Evolutionary conservation across 2,329 filamentous ascomycete genomes (phyloP), one percentile per base, ranked within the genome.

Genomic region (Pestalotiopsis sp.): DNA sequence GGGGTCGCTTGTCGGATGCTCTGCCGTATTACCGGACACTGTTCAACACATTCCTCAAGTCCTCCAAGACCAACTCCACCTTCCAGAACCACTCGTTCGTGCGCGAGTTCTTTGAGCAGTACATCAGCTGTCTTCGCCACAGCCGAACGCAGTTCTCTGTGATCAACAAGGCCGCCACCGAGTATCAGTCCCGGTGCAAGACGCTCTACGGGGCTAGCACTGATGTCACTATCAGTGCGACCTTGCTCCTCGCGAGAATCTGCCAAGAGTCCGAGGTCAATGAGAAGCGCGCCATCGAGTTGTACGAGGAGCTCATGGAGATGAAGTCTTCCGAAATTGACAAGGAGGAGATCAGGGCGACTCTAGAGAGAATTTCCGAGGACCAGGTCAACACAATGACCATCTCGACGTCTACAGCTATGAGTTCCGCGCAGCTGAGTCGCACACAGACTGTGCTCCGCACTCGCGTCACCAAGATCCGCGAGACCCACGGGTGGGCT

Each of bases 261-360:
- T 82, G 79, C 69, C 78, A 80, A 70, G 79, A 80, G 68, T 79
- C 79, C 2, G 78, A 78, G 72, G 72, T 71, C 6, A 77, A 78
- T 64, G 78, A 81, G 72, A 61, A 70, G 5, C 77, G 81, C 62
- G 80, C 79, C 1, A 76, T 82, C 17, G 39, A 67, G 2, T 71
- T 81, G 9, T 82, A 81, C 39, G 79, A 82, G 68, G 76, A 80
- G 64, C 74, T 82, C 0, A 72, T 80, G 20, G 75, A 77, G 61
- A 74, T 73, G 11, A 72, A 79, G 60, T 77, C 78, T 0, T 69
- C 68, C 2, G 76, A 79, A 58, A 72, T 80, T 58, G 77, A 82
- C 56, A 68, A 74, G 3, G 68, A 77, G 1, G 79, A 81, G 39
- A 80, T 82, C 41, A 71, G 70, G 2, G 75, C 76, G 0, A 79